Evolutionary conservation across 257 asterid genomes (phyloP).

Genomic region (Apocynum venetum): DNA sequence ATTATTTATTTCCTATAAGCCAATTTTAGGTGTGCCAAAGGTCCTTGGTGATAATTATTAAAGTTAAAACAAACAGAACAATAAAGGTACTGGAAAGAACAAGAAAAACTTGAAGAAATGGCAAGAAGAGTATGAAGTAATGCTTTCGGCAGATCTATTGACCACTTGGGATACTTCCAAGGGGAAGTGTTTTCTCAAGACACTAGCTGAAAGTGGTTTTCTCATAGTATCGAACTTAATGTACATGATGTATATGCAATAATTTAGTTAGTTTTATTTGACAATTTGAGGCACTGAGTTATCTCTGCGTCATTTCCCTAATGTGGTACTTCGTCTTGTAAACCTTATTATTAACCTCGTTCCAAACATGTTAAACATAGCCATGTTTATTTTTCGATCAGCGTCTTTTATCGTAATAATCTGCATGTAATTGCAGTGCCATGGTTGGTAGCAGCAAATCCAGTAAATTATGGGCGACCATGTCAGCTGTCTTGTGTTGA

Average conservation of each 20-base stretch:
- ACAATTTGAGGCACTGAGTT: background rate
- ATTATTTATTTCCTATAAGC: background rate
- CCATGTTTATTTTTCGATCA: background rate
- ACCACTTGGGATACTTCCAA: background rate
- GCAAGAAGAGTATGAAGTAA: background rate
- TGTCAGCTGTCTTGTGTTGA: conserved; percentile 96
- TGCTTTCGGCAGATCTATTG: background rate
- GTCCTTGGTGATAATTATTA: background rate
- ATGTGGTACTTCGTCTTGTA: background rate
- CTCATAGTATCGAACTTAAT: background rate
- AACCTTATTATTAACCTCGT: background rate
- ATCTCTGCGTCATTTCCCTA: background rate
- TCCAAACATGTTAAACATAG: background rate
- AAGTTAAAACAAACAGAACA: background rate
- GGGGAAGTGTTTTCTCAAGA: background rate
- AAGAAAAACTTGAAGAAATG: background rate
- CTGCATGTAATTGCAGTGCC: conserved; percentile 57
- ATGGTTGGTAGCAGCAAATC: conserved; percentile 99
- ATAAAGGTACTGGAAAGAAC: background rate
- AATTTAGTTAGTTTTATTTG: background rate
- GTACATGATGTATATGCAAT: background rate
- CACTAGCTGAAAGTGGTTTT: background rate
- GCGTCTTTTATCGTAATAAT: conserved; percentile 16
- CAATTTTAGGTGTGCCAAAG: background rate
- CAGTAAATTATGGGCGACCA: conserved; percentile 94